phyloP scores from a whole-genome alignment of 108 stramenopile species.

The Fragilariopsis cylindrus region DNA sequence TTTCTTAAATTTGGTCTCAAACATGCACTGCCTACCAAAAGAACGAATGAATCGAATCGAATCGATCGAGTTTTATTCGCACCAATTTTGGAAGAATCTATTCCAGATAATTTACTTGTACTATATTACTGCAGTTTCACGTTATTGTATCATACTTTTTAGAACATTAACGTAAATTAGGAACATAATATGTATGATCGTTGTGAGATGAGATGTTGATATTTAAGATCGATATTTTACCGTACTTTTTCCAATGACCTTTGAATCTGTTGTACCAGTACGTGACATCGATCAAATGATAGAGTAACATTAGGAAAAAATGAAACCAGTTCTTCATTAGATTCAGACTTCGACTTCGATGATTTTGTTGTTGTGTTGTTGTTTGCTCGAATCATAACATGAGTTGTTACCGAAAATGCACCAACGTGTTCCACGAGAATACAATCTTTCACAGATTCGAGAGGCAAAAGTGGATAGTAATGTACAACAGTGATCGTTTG shows the following conservation, averaged over 20 bases:
- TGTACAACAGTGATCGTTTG: background rate
- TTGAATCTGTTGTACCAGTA: conserved; percentile 27
- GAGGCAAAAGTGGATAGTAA: conserved; percentile 29
- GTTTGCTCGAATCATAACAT: conserved; percentile 28
- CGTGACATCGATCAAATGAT: conserved; percentile 33
- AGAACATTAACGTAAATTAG: too few species aligned
- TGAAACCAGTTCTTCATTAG: conserved; percentile 12
- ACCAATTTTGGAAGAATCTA: too few species aligned
- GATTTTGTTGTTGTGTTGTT: background rate
- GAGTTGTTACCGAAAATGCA: conserved; percentile 24
- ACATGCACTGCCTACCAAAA: too few species aligned
- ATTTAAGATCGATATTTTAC: background rate
- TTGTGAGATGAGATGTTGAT: too few species aligned
- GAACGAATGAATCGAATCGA: too few species aligned
- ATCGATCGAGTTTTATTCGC: too few species aligned
- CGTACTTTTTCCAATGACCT: conserved; percentile 21
- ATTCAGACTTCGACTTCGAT: background rate
- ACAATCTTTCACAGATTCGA: conserved; percentile 28
- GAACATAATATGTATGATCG: too few species aligned
- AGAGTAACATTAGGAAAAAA: conserved; percentile 30
- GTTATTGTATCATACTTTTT: too few species aligned
- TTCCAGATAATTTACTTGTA: too few species aligned
- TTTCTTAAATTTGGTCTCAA: too few species aligned
- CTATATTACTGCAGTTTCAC: too few species aligned
- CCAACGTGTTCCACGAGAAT: conserved; percentile 31